Evolutionary conservation across 495 filamentous ascomycete genomes (phyloP), one percentile per base, ranked within the genome.

Genomic region (Podospora anserina): DNA sequence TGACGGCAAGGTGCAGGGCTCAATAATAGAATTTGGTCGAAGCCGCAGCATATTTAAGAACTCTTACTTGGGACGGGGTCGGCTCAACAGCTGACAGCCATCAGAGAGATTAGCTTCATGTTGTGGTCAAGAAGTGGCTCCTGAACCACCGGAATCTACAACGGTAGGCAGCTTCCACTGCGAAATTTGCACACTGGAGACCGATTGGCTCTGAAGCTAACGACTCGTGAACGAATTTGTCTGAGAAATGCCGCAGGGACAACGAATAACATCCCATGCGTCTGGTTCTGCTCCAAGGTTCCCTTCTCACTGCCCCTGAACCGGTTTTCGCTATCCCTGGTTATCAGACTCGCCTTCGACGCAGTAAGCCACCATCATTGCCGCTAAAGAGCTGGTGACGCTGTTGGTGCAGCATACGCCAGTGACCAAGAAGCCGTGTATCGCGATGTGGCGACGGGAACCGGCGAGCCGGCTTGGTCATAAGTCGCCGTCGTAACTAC

Each of bases 401-500:
- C 39, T 15, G 65, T 68, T 5, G 72, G 72, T 1, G 72, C 64
- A 30, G 53, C 57, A 55, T 74, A 74, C n/a, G 55, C 53, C 5
- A 60, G 55, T 9, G 76, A 76, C 76, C 76, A 78, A 18, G 71
- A 63, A 1, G 74, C 74, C 61, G 63, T 34, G 28, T 78, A 78
- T 9, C 72, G 74, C 32, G 76, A 76, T 3, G 74, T 72, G 0
- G 69, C 76, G 13, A 74, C 27, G 0, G 72, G 39, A 18, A 60
- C 19, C 3, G 69, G 61, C 2, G 68, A 60, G 15, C 18, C 66
- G 1, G 70, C 76, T 49, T 49, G 39, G 0, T 69, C 71, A 30
- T 67, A 75, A 9, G 69, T 73, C 28, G 77, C 73, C 49, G 72
- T 70, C 19, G 75, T 78, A n/a, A 78, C 74, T 2, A 78, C 73